Evolutionary conservation across 352 stramenopile species (phyloP).

Genomic region (Globisporangium okanoganense): DNA sequence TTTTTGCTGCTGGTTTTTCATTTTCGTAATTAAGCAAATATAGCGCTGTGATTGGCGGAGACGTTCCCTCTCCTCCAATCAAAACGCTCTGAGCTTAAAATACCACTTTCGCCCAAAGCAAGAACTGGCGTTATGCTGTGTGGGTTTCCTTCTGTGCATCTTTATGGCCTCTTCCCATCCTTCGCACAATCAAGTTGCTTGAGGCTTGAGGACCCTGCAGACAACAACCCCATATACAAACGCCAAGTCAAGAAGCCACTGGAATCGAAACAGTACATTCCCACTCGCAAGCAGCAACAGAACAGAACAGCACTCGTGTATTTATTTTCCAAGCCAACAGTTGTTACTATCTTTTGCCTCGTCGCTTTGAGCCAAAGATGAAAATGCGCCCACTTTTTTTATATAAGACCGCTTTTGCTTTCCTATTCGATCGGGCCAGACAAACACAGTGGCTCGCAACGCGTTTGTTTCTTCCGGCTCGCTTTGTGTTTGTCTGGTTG

Average conservation of each 20-base stretch:
- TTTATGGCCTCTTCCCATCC: conserved; percentile 6
- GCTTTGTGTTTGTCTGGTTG: not conserved
- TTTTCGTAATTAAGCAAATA: conserved; percentile 10
- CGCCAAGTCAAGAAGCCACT: conserved; percentile 8
- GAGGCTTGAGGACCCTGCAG: not conserved
- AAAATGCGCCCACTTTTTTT: not conserved
- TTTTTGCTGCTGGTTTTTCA: conserved; percentile 11
- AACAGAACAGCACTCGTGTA: conserved; percentile 6
- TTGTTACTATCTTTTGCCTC: not conserved
- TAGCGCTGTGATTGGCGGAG: conserved; percentile 23
- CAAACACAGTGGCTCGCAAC: not conserved
- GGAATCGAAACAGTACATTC: conserved; percentile 1
- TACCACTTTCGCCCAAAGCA: not conserved
- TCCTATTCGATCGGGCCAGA: not conserved
- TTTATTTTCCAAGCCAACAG: not conserved
- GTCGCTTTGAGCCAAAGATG: not conserved
- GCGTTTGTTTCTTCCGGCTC: too few species aligned
- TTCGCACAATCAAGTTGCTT: not conserved
- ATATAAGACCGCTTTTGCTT: not conserved
- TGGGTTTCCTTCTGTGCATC: conserved; percentile 5
- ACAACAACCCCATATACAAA: not conserved
- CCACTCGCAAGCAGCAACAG: conserved; percentile 1
- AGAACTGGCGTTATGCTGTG: conserved; percentile 35
- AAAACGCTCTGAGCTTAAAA: conserved; percentile 17
- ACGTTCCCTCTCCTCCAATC: conserved; percentile 31